Base-by-base conservation (phyloP, 225 moss, liverwort and hornwort species). In the Sphagnum contortum region DNA sequence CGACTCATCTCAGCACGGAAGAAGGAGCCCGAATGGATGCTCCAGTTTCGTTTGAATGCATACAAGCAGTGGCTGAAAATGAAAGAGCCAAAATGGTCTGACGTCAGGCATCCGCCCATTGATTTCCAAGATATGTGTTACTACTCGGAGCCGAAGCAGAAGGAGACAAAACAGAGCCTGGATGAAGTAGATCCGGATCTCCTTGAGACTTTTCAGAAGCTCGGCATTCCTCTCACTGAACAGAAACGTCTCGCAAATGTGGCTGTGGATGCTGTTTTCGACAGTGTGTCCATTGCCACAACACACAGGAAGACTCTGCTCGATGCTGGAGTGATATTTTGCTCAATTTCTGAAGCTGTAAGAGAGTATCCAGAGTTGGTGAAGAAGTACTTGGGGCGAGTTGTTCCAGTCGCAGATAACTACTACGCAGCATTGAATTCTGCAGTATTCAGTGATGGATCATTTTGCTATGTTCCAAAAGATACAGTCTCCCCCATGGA, bases 401-500 rank as follows among this genome's bases (percentile, higher is more conserved):
- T 96, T 9, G 92, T 96, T 5, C 95, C 95, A 0, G 87, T 89
- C 29, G 88, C 90, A 2, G 92, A 96, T 76, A 92, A 96, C 62
- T 96, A 82, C 70, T 96, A 96, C 51, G 92, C 92, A 3, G 92
- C 96, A 44, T 64, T 96, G 14, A 96, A 96, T 69, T 90, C 96
- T 9, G 92, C 92, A 4, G 96, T 96, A 3, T 96, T 96, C 71
- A 96, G 96, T 64, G 96, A 96, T 76, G 92, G 96, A 3, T 96
- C 92, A 4, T 96, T 96, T 65, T 96, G 96, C 50, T 96, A 96
- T 57, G 81, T 96, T 6, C 96, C 96, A 3, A 96, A 92, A 67
- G 87, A 96, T 49, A 96, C 90, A 0, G 90, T 96, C 8, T 96
- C 87, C 4, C 96, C 96, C 0, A 96, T 96, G 96, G 96, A 96